These are phyloP conservation scores for Chrysanthemum seticuspe DNA, from an alignment of 129 eudicot genomes.

Conservation along the genomic window DNA sequence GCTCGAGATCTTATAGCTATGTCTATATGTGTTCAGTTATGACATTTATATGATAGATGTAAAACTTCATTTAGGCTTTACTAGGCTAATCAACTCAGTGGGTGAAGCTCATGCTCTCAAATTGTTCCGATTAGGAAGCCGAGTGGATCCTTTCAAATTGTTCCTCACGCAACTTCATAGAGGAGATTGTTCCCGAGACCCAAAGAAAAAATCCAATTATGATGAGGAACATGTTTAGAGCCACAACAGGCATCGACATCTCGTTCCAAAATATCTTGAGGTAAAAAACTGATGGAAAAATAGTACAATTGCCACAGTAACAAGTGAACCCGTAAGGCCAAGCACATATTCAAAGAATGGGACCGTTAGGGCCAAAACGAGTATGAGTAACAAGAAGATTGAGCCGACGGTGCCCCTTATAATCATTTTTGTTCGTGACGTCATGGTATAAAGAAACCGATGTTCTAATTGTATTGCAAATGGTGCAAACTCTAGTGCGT, in stretches of 20 bases:
- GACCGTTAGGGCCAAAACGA: constrained; percentile 69
- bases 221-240: constrained; percentile 43
- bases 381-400: constrained; percentile 47
- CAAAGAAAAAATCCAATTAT: constrained; percentile 49
- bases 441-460: constrained; percentile 52
- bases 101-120: not conserved
- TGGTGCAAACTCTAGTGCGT: constrained; percentile 85
- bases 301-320: constrained; percentile 60
- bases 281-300: constrained; percentile 72
- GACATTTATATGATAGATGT: too few species aligned
- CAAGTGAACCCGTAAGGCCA: constrained; percentile 84
- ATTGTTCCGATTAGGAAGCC: constrained; percentile 5
- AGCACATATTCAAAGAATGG: constrained; percentile 84
- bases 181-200: constrained; percentile 66
- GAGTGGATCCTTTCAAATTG: constrained; percentile 41
- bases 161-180: constrained; percentile 51
- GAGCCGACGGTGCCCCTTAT: constrained; percentile 72
- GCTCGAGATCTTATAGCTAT: too few species aligned
- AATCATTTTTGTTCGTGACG: constrained; percentile 57
- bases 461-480: constrained; percentile 74
- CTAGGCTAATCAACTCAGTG: too few species aligned
- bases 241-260: constrained; percentile 39
- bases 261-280: constrained; percentile 63
- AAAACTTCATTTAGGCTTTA: too few species aligned
- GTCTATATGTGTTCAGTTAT: too few species aligned